These are phyloP conservation scores for Striga asiatica DNA, from an alignment of 257 asterid species.

Conservation along the genomic window DNA sequence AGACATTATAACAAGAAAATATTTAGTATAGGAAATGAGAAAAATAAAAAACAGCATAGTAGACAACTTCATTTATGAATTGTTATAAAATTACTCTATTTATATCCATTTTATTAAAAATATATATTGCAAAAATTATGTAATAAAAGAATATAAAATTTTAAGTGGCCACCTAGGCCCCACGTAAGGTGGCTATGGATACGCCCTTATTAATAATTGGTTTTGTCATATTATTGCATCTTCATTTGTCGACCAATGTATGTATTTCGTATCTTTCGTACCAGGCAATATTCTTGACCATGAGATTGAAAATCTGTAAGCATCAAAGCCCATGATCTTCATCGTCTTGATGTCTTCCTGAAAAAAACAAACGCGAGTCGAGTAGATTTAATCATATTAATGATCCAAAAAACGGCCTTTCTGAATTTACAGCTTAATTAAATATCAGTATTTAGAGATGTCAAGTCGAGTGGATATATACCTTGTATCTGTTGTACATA, in stretches of 20 bases:
- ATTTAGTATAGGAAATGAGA: too few species aligned
- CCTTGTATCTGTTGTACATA: conserved; percentile 25
- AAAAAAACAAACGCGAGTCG: background rate
- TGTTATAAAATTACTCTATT: too few species aligned
- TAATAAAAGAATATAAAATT: too few species aligned
- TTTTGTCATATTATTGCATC: too few species aligned
- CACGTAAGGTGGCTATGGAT: too few species aligned
- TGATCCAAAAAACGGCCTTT: background rate
- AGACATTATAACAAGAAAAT: too few species aligned
- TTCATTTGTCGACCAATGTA: background rate
- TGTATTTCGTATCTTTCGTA: background rate
- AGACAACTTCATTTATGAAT: too few species aligned
- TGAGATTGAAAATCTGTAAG: conserved; percentile 18
- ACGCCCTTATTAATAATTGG: too few species aligned
- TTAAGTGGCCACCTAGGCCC: too few species aligned
- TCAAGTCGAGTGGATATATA: background rate
- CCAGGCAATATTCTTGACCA: conserved; percentile 21
- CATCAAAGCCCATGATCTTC: conserved; percentile 12
- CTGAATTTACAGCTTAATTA: background rate
- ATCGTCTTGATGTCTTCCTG: conserved; percentile 10
- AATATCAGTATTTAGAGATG: background rate
- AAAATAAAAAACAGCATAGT: too few species aligned
- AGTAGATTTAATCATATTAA: background rate
- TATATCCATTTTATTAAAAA: too few species aligned
- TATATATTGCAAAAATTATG: too few species aligned